Percentiles rank a stretch among this genome's conserved stretches.
Evolutionary conservation across 1,284 basidiomycete genomes (phyloP).

Genomic region (Leccinum insigne): DNA sequence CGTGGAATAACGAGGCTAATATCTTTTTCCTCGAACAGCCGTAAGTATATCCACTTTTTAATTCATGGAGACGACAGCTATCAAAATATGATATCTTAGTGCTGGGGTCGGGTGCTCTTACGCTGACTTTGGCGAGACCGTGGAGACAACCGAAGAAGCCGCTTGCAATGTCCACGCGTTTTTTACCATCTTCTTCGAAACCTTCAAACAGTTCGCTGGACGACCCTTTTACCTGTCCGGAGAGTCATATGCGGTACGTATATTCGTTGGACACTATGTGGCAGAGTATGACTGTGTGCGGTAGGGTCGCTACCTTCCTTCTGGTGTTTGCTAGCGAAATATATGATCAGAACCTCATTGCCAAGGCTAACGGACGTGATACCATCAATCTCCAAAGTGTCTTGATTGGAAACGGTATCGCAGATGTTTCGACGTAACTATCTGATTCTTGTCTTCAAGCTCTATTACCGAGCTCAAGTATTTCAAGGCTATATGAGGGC

Average conservation of each 20-base stretch:
- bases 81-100: conserved; percentile 21
- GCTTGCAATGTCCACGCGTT: conserved; percentile 73
- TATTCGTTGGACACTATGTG: background rate
- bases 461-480: conserved; percentile 19
- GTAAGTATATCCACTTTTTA: conserved; percentile 46
- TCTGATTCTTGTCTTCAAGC: background rate
- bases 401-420: conserved; percentile 64
- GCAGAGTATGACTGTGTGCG: background rate
- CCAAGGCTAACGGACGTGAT: conserved; percentile 52
- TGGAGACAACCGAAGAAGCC: conserved; percentile 69
- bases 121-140: conserved; percentile 51
- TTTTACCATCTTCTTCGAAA: conserved; percentile 73
- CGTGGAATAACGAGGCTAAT: conserved; percentile 70
- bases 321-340: conserved; percentile 76
- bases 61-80: conserved; percentile 6
- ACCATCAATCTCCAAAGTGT: conserved; percentile 70
- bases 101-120: conserved; percentile 51
- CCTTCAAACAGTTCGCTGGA: conserved; percentile 66
- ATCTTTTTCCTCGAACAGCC: conserved; percentile 75
- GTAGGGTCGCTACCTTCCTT: conserved; percentile 75
- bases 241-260: conserved; percentile 63
- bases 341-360: conserved; percentile 67
- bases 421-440: conserved; percentile 58
- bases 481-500: too few relatives aligned
- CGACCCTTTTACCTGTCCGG: conserved; percentile 68